Evolutionary conservation across 139 green algal genomes (phyloP), one percentile per base, ranked within the genome.

Genomic region (Closterium sp.): DNA sequence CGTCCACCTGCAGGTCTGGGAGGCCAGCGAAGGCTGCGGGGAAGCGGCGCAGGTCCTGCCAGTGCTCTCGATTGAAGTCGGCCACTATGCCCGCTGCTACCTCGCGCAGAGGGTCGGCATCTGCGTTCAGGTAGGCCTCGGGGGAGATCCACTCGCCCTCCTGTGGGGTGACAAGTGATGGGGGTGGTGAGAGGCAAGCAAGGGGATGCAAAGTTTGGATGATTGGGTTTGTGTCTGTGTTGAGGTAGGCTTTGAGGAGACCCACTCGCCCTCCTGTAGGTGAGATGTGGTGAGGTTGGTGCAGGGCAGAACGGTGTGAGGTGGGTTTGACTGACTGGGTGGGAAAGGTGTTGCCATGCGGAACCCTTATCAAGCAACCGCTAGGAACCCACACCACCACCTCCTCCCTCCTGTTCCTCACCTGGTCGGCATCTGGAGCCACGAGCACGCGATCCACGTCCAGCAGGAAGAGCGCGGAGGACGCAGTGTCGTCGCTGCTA

Each of bases 41-140:
- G 91, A 93, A 93, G 70, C 91, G 86, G 32, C 87, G 91, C 21
- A 93, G 92, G 86, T 93, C 91, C 84, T 93, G 84, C 86, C 86
- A 93, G 42, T 91, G 31, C 24, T 91, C 86, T 10, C 87, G 86
- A 79, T 93, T 93, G 31, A 93, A 87, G 91, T 93, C 86, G 32
- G 91, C 91, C 79, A 93, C 91, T 29, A 93, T 93, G 29, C 32
- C 45, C 24, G 24, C 27, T 27, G 91, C 91, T 21, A 28, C 45
- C 27, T 93, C 91, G 19, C 87, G 22, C 27, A 93, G 91, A 32
- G 91, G 91, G 86, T 93, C 91, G 24, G 91, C 91, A 6, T 88
- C 28, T 29, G 91, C 91, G 21, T 32, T 34, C 70, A 62, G 17
- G 86, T 93, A 93, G 7, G 91, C 91, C 31, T 86, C 27, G 10